Conservation (phyloP, 495 filamentous ascomycete species). For the Melanomma pulvis-pyrius region DNA sequence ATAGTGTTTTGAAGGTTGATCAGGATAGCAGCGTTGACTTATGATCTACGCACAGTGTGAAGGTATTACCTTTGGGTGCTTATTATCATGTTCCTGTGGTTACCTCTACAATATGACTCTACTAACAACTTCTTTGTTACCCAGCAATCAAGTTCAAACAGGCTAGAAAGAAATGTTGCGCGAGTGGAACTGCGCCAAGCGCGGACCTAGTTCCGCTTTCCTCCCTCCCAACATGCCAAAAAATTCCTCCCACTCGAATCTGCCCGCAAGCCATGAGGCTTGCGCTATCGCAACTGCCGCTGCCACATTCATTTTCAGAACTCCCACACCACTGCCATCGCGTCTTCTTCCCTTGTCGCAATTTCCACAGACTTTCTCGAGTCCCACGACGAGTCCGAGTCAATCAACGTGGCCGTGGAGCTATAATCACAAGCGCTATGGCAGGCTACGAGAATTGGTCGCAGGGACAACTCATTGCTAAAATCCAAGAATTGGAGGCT, state of each 20-base stretch:
- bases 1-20: no score
- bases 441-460: slow-evolving; percentile 22
- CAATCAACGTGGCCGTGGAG: slow-evolving; percentile 5
- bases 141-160: no score
- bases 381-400: slow-evolving; percentile 6
- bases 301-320: slow-evolving; percentile 15
- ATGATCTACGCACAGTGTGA: no score
- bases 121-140: no score
- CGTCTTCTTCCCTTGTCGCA: slow-evolving; percentile 10
- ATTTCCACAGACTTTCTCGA: slow-evolving; percentile 29
- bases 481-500: slow-evolving; percentile 27
- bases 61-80: no score
- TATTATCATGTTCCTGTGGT: no score
- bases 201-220: not conserved
- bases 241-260: not conserved
- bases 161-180: no score
- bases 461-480: slow-evolving; percentile 23
- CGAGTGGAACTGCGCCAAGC: not conserved
- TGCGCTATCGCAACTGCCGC: not conserved
- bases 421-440: no score
- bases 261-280: not conserved
- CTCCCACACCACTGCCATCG: not conserved
- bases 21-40: no score
- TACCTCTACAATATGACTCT: no score
- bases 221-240: not conserved